Conservation (phyloP, 1,139 yeast genomes). For the Yamadazyma siamensis region DNA sequence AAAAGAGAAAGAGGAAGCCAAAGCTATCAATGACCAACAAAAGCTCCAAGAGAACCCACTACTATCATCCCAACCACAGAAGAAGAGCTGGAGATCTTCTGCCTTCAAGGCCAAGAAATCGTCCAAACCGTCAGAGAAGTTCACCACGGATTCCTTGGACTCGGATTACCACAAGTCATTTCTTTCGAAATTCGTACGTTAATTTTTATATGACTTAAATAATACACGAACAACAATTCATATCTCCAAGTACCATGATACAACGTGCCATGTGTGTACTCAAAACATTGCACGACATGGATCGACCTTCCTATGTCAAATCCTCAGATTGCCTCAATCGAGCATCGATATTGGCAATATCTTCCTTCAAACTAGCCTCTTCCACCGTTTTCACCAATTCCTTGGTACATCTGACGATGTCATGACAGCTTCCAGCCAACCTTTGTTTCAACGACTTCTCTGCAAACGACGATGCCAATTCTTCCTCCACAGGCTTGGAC, state of each 20-base stretch:
- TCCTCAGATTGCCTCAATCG: slow-evolving; percentile 38
- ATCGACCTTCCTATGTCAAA: slow-evolving; percentile 24
- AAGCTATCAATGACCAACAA: slow-evolving; percentile 11
- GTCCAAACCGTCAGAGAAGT: slow-evolving; percentile 19
- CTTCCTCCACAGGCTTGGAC: slow-evolving; percentile 45
- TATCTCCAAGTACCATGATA: too few relatives aligned
- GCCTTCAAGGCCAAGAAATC: slow-evolving; percentile 41
- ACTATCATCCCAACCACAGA: slow-evolving; percentile 54
- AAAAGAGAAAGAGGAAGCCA: slow-evolving; percentile 29
- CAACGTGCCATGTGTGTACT: too few relatives aligned
- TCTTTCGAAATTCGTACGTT: slow-evolving; percentile 60
- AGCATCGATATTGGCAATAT: slow-evolving; percentile 54
- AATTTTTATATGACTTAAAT: slow-evolving; percentile 8
- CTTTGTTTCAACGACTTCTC: slow-evolving; percentile 90
- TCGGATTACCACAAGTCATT: slow-evolving; percentile 73
- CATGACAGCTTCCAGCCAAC: slow-evolving; percentile 92
- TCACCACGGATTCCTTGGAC: slow-evolving; percentile 62
- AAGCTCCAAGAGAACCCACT: slow-evolving; percentile 16
- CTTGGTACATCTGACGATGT: slow-evolving; percentile 92
- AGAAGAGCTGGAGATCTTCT: slow-evolving; percentile 55
- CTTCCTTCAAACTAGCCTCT: slow-evolving; percentile 85
- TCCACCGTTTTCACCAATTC: slow-evolving; percentile 94
- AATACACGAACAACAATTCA: slow-evolving; percentile 11
- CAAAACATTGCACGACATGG: too few relatives aligned
- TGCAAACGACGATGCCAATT: slow-evolving; percentile 65